Evolutionary conservation across 129 eudicot genomes (phyloP).

Genomic region (Heracleum sosnowskyi): DNA sequence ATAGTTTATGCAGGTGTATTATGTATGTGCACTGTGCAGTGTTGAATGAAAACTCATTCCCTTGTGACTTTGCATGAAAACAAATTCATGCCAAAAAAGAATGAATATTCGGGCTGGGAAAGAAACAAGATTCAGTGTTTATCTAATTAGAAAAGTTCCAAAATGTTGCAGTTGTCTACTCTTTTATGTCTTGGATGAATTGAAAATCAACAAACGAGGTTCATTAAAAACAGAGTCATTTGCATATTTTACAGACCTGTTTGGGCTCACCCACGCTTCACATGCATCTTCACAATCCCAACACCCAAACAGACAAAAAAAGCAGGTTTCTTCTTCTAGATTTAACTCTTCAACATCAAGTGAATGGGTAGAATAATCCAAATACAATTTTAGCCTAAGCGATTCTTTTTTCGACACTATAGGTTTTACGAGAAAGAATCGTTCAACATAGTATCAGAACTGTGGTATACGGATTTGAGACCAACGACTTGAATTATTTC

Average conservation of each 20-base stretch:
- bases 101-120: slow-evolving; percentile 18
- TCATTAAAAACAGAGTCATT: slow-evolving; percentile 20
- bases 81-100: slow-evolving; percentile 1
- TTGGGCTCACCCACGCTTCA: slow-evolving; percentile 22
- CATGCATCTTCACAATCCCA: slow-evolving; percentile 25
- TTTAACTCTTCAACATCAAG: not conserved
- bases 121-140: slow-evolving; percentile 2
- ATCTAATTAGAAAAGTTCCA: slow-evolving; percentile 9
- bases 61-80: not conserved
- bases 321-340: slow-evolving; percentile 1
- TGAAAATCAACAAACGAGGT: slow-evolving; percentile 8
- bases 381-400: too few species aligned
- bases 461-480: too few species aligned
- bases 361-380: not conserved
- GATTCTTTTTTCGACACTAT: not conserved
- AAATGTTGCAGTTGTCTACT: not conserved
- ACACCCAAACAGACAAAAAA: slow-evolving; percentile 10
- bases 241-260: slow-evolving; percentile 7
- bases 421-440: too few species aligned
- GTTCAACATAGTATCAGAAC: too few species aligned
- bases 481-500: too few species aligned
- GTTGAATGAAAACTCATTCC: not conserved
- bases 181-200: slow-evolving; percentile 10
- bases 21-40: not conserved
- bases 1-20: not conserved